Evolutionary conservation across 2,329 filamentous ascomycete species (phyloP).

Genomic region (Dothideomycetes sp.): DNA sequence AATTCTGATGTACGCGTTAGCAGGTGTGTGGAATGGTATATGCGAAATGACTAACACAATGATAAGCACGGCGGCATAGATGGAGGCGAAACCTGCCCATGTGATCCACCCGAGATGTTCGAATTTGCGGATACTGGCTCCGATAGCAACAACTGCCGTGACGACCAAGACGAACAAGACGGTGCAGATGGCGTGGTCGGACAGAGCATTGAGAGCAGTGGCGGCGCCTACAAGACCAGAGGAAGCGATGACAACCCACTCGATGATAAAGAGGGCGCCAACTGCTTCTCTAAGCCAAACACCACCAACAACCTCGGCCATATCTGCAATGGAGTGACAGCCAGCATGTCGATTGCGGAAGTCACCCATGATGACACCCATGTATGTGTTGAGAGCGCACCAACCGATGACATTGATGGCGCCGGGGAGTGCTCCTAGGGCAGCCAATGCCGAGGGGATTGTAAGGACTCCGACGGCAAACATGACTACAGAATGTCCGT

Average conservation of each 20-base stretch:
- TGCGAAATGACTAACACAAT: slow-evolving; percentile 27
- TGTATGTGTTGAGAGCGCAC: slow-evolving; percentile 41
- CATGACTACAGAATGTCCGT: slow-evolving; percentile 27
- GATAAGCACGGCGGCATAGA: slow-evolving; percentile 43
- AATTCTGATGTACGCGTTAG: slow-evolving; percentile 11
- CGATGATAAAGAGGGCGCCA: slow-evolving; percentile 48
- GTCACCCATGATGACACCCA: slow-evolving; percentile 40
- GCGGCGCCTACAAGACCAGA: slow-evolving; percentile 52
- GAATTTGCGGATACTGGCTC: slow-evolving; percentile 49
- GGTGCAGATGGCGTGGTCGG: slow-evolving; percentile 49
- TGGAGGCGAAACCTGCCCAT: slow-evolving; percentile 50
- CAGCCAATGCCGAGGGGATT: slow-evolving; percentile 40
- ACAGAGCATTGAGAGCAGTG: slow-evolving; percentile 51
- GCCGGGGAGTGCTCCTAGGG: slow-evolving; percentile 39
- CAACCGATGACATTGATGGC: slow-evolving; percentile 40
- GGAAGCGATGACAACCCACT: slow-evolving; percentile 47
- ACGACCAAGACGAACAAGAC: slow-evolving; percentile 50
- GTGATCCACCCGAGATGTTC: slow-evolving; percentile 54
- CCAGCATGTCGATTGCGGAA: slow-evolving; percentile 42
- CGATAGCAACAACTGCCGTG: slow-evolving; percentile 39
- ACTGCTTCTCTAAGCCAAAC: slow-evolving; percentile 42
- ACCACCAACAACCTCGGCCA: slow-evolving; percentile 49
- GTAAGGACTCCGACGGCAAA: slow-evolving; percentile 43
- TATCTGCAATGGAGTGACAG: slow-evolving; percentile 48
- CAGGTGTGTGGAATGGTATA: not conserved